Conservation (phyloP, 805 yeast genomes). For the Suhomyces xylopsoci region DNA sequence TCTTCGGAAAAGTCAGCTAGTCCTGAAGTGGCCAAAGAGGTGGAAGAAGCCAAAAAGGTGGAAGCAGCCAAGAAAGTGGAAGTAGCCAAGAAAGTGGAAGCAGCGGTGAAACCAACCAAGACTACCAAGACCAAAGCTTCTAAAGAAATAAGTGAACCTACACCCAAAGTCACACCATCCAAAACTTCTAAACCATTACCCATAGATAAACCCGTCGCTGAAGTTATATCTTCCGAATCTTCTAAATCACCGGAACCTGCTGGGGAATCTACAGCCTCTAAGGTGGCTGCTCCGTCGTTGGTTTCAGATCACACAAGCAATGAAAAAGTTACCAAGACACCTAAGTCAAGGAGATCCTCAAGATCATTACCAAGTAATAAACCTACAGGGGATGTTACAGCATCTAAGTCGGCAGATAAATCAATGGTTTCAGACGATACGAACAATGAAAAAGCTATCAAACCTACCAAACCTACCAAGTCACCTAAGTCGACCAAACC, state of each 20-base stretch:
- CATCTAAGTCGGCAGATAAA: background rate
- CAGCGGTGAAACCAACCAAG: background rate
- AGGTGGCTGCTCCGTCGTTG: background rate
- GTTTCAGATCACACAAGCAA: background rate
- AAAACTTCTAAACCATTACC: background rate
- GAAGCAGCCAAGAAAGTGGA: background rate
- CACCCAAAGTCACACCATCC: background rate
- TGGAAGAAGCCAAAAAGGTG: background rate
- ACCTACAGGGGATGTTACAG: background rate
- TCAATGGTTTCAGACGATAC: background rate
- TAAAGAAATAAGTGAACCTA: background rate
- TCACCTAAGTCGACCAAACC: background rate
- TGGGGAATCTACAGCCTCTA: background rate
- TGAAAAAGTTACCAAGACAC: background rate
- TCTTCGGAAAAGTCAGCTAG: background rate
- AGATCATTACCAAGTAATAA: too few species aligned
- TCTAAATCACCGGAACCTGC: background rate
- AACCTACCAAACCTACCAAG: background rate
- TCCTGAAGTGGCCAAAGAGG: background rate
- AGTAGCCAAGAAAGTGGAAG: too few species aligned
- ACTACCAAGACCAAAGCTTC: background rate
- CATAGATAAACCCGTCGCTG: background rate
- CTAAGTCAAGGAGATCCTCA: too few species aligned
- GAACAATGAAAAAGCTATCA: background rate
- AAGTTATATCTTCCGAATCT: background rate